A percentile compares a stretch with the other conserved stretches of the same genome.
Conservation (phyloP, 2,329 filamentous ascomycete species). For the Blumeria hordei region DNA sequence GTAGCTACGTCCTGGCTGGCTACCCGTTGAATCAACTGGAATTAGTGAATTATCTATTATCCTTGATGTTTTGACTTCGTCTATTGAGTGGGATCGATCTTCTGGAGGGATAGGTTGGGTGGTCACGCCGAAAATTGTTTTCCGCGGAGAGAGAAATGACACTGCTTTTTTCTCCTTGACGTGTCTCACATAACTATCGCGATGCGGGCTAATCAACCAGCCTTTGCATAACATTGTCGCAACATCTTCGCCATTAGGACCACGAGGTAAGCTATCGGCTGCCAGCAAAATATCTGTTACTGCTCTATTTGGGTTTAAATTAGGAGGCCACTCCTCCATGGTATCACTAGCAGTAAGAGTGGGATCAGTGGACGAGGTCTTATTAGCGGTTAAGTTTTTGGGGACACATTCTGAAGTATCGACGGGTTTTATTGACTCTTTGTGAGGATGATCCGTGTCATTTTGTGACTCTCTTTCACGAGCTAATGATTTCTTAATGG, state of each 20-base stretch:
- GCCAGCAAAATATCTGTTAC: neutral
- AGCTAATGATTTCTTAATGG: neutral
- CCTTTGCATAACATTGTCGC: conserved; percentile 1
- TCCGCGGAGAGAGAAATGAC: neutral
- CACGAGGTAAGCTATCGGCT: neutral
- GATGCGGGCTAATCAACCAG: conserved; percentile 1
- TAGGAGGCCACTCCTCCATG: conserved; percentile 1
- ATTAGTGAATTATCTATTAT: neutral
- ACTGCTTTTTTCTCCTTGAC: neutral
- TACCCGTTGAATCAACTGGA: neutral
- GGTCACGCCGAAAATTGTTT: neutral
- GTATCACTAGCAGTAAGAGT: too few relatives aligned
- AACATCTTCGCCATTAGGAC: conserved; percentile 1
- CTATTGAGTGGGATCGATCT: neutral
- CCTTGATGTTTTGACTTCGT: neutral
- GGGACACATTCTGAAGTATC: neutral
- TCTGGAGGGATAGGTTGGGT: neutral
- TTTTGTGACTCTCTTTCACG: neutral
- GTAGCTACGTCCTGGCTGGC: neutral
- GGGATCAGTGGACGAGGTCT: neutral
- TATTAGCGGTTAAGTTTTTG: neutral
- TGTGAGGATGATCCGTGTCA: neutral
- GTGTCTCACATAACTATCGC: neutral
- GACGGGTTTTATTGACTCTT: neutral
- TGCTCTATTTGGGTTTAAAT: neutral